Evolutionary conservation across 176 grass and related monocot genomes (phyloP).

Genomic region (Hsuehochloa calcarea): DNA sequence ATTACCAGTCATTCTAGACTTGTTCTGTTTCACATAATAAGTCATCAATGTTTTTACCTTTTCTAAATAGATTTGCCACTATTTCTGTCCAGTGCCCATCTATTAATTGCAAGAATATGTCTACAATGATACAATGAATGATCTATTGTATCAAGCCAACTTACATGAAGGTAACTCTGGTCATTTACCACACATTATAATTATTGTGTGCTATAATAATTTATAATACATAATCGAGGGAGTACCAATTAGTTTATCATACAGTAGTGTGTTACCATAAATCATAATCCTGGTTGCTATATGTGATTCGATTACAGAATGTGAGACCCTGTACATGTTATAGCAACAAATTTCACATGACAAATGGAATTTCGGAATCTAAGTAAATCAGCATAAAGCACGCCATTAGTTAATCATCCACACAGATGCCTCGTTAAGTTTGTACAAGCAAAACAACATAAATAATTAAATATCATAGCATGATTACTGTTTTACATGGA

Average conservation of each 20-base stretch:
- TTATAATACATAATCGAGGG: not conserved
- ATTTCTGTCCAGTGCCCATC: not conserved
- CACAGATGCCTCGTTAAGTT: not conserved
- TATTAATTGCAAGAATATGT: not conserved
- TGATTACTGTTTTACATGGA: not conserved
- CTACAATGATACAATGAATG: not conserved
- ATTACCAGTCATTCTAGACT: not conserved
- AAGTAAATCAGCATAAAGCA: not conserved
- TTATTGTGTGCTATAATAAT: not conserved
- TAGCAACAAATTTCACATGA: not conserved
- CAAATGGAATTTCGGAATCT: not conserved
- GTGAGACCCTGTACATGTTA: not conserved
- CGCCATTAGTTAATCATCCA: not conserved
- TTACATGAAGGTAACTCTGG: not conserved
- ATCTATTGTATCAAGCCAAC: not conserved
- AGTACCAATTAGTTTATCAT: not conserved
- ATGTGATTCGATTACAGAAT: not conserved
- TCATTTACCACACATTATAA: not conserved
- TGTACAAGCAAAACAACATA: not conserved
- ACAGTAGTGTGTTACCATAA: not conserved
- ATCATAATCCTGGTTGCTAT: not conserved
- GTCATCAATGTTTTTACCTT: not conserved
- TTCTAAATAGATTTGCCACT: not conserved
- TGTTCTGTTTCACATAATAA: not conserved
- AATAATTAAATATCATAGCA: not conserved